Conservation (phyloP, 2,329 filamentous ascomycete genomes). For the Massarina eburnea region DNA sequence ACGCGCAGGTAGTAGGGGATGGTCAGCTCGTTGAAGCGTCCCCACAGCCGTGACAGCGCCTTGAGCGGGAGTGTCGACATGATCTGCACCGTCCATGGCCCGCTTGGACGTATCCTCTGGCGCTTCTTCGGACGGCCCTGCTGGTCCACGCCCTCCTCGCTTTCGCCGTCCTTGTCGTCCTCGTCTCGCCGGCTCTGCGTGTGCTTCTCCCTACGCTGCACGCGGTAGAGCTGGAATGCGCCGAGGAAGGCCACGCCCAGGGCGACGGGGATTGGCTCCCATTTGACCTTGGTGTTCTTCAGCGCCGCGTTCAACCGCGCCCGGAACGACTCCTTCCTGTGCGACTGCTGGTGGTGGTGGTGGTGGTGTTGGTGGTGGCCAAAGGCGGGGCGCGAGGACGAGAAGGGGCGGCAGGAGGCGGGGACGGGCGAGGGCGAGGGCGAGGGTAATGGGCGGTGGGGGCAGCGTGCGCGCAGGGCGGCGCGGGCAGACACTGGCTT, state of each 20-base stretch:
- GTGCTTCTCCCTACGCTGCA: conserved; percentile 56
- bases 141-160: conserved; percentile 26
- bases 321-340: conserved; percentile 56
- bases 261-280: conserved; percentile 88
- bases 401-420: conserved; percentile 34
- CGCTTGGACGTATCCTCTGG: conserved; percentile 73
- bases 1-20: conserved; percentile 86
- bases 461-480: conserved; percentile 15
- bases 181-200: conserved; percentile 48
- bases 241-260: conserved; percentile 84
- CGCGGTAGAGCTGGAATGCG: conserved; percentile 79
- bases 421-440: conserved; percentile 15
- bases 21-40: conserved; percentile 83
- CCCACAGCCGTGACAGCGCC: conserved; percentile 86
- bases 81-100: conserved; percentile 89
- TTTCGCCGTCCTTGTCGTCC: too few species aligned
- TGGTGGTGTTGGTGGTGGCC: too few species aligned
- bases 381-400: conserved; percentile 45
- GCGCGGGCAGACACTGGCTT: conserved; percentile 27
- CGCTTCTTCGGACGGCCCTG: conserved; percentile 54
- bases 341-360: conserved; percentile 34
- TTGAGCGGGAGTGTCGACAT: conserved; percentile 94
- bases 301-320: conserved; percentile 61
- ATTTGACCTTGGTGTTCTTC: conserved; percentile 70
- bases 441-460: conserved; percentile 13